A percentile compares a stretch with the other conserved stretches of the same genome.
These are phyloP conservation scores for Leishmania guyanensis DNA, from an alignment of 208 protist species.

Conservation along the genomic window DNA sequence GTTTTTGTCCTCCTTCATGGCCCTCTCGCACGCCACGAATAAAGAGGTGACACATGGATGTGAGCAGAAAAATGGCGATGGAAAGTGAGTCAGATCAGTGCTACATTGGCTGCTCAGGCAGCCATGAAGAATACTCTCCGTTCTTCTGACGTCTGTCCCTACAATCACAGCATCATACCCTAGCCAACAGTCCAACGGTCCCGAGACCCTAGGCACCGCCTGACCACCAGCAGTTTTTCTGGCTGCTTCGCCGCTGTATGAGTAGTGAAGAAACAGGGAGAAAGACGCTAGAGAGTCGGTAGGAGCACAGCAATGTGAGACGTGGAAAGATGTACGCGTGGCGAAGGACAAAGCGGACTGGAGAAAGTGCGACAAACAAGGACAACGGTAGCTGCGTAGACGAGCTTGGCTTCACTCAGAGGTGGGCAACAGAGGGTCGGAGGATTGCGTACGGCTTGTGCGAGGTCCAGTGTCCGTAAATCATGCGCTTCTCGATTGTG, in stretches of 20 bases:
- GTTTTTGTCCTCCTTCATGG: neutral
- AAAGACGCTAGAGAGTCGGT: neutral
- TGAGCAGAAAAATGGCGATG: neutral
- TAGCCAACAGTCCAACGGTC: neutral
- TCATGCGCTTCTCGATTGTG: slow-evolving; percentile 62
- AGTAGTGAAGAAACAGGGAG: neutral
- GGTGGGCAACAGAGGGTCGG: slow-evolving; percentile 52
- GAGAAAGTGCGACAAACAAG: neutral
- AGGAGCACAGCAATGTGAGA: neutral
- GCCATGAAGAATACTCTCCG: neutral
- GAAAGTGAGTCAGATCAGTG: neutral
- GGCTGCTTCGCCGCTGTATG: neutral
- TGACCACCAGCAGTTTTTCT: neutral
- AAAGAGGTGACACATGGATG: neutral
- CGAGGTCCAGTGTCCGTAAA: slow-evolving; percentile 43
- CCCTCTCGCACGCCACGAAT: neutral
- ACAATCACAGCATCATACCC: neutral
- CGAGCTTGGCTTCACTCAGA: slow-evolving; percentile 36
- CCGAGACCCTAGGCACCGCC: neutral
- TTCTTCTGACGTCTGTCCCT: neutral
- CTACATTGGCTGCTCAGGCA: neutral
- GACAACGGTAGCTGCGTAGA: neutral
- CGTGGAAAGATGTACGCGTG: neutral
- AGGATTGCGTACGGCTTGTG: slow-evolving; percentile 54
- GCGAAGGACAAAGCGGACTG: neutral